Conservation (phyloP, 2,329 filamentous ascomycete genomes). For the Colletotrichum paranaense region DNA sequence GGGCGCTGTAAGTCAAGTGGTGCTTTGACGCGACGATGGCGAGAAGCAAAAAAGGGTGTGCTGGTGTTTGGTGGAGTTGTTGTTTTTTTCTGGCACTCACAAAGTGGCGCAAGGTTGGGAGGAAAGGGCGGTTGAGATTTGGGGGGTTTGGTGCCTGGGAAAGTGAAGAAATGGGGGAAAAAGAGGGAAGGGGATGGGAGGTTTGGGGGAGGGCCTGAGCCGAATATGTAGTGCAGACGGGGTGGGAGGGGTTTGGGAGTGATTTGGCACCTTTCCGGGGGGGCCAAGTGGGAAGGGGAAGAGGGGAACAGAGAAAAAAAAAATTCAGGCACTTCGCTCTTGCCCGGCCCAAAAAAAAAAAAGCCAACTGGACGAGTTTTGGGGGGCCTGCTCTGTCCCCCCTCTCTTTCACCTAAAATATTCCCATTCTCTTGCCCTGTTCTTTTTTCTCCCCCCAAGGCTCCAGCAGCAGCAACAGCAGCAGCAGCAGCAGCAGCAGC, state of each 20-base stretch:
- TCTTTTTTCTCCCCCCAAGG: not conserved
- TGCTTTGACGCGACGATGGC: constrained; percentile 33
- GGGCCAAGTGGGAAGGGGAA: constrained; percentile 40
- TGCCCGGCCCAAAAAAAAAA: constrained; percentile 36
- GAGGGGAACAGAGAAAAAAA: constrained; percentile 44
- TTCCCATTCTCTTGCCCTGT: not conserved
- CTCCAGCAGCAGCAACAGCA: not conserved
- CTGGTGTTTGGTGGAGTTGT: constrained; percentile 42
- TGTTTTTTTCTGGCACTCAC: not conserved
- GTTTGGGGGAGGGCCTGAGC: constrained; percentile 34
- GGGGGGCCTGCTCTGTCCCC: not conserved
- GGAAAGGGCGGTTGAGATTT: constrained; percentile 33
- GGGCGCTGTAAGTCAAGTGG: constrained; percentile 26
- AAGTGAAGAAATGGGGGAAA: constrained; percentile 34
- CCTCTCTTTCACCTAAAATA: not conserved
- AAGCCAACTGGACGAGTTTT: not conserved
- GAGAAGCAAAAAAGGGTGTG: constrained; percentile 35
- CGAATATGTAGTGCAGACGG: constrained; percentile 35
- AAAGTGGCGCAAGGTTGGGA: constrained; percentile 41
- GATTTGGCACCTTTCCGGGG: constrained; percentile 30
- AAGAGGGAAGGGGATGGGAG: constrained; percentile 40
- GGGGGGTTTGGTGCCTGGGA: constrained; percentile 28
- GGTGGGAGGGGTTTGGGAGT: constrained; percentile 33
- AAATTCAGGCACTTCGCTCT: constrained; percentile 47
- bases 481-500: not conserved